Evolutionary conservation across 371 early-diverging fungal species (phyloP).

Genomic region (Saksenaea oblongispora): DNA sequence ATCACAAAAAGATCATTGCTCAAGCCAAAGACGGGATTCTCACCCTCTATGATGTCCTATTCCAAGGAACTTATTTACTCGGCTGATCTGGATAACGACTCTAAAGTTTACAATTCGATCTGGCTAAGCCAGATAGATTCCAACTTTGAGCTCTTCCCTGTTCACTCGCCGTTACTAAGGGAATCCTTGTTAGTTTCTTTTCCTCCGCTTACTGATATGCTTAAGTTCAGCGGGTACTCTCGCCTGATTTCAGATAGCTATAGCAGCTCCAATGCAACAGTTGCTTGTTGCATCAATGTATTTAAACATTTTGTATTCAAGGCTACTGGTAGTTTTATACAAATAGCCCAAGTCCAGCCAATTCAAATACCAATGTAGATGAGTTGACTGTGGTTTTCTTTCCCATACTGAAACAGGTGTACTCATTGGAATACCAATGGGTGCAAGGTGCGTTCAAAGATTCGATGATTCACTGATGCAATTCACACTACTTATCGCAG

Average conservation of each 20-base stretch:
- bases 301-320: background rate
- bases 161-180: conserved; percentile 35
- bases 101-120: conserved; percentile 45
- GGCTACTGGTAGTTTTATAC: too few relatives aligned
- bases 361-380: too few relatives aligned
- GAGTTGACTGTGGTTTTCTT: too few relatives aligned
- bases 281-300: too few relatives aligned
- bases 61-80: conserved; percentile 51
- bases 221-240: conserved; percentile 69
- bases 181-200: conserved; percentile 74
- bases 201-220: conserved; percentile 76
- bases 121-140: conserved; percentile 43
- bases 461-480: conserved; percentile 58
- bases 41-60: conserved; percentile 56
- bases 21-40: conserved; percentile 38
- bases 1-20: conserved; percentile 31
- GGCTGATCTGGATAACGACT: conserved; percentile 33
- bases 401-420: conserved; percentile 33
- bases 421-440: conserved; percentile 22
- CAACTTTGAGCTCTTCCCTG: background rate
- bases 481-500: conserved; percentile 61
- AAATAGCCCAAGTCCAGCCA: too few relatives aligned
- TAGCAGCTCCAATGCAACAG: conserved; percentile 16
- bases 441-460: conserved; percentile 54
- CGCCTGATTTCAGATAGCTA: conserved; percentile 59